Conservation (phyloP, 352 stramenopile genomes). For the Phytophthora cryptogea region DNA sequence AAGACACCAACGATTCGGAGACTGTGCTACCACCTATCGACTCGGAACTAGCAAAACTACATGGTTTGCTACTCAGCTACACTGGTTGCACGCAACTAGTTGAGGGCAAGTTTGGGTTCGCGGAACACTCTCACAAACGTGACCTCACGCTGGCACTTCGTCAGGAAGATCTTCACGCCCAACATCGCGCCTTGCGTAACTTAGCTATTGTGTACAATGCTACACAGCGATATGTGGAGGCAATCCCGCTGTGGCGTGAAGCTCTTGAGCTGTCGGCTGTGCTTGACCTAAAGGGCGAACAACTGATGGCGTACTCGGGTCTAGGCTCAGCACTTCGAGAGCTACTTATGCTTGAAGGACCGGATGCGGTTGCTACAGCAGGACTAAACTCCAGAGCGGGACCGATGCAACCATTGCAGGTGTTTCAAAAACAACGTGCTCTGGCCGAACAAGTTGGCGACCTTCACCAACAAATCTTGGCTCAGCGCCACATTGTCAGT, state of each 20-base stretch:
- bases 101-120: slow-evolving; percentile 41
- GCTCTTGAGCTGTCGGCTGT: slow-evolving; percentile 50
- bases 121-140: slow-evolving; percentile 51
- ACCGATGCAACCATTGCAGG: slow-evolving; percentile 30
- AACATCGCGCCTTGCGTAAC: slow-evolving; percentile 57
- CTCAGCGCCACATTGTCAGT: slow-evolving; percentile 50
- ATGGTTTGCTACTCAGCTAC: slow-evolving; percentile 51
- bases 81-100: slow-evolving; percentile 54
- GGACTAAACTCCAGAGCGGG: slow-evolving; percentile 2
- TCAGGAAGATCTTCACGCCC: slow-evolving; percentile 55
- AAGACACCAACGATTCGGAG: neutral
- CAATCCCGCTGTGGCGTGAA: slow-evolving; percentile 60
- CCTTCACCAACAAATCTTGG: slow-evolving; percentile 47
- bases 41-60: slow-evolving; percentile 43
- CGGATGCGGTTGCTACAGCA: slow-evolving; percentile 15
- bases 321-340: slow-evolving; percentile 48
- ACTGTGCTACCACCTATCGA: slow-evolving; percentile 16
- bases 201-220: slow-evolving; percentile 51
- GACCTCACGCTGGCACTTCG: slow-evolving; percentile 54
- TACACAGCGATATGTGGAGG: slow-evolving; percentile 51
- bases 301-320: slow-evolving; percentile 49
- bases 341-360: slow-evolving; percentile 27
- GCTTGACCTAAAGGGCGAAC: slow-evolving; percentile 42
- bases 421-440: slow-evolving; percentile 53
- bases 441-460: slow-evolving; percentile 50